Evolutionary conservation across 768 basidiomycete genomes (phyloP), one percentile per base, ranked within the genome.

Genomic region (Podaxis sp.): DNA sequence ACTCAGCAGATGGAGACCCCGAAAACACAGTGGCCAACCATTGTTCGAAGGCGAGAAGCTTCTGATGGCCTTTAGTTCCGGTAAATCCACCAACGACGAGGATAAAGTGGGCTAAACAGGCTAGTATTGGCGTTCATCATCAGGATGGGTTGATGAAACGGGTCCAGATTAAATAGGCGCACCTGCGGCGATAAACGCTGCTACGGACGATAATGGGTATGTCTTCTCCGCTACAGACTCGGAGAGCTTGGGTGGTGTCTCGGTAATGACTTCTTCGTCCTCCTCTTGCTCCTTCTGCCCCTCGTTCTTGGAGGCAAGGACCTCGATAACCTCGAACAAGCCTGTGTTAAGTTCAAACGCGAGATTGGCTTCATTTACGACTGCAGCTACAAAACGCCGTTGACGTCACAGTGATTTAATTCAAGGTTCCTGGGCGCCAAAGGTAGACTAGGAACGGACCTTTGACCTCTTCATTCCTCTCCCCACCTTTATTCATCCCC

Each of bases 401-500:
- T 9, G 58, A 55, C 47, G 37, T 59, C 51, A 47, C 47, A 40
- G 52, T 15, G 12, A 40, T 33, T 52, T 36, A 47, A 46, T 55
- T 1, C 7, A 33, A 24, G 13, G 27, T 8, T 3, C 15, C 15
- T 61, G 15, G 36, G 53, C 22, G 25, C 41, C 5, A 47, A 27
- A 11, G 7, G 41, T 7, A 24, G 13, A 15, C 40, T 2, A 15
- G 12, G 38, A 36, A 64, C 72, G 64, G 60, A 82, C 83, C 75
- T 75, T 84, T 85, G 25, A 76, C 72, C 15, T 73, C 69, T 27
- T 68, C 63, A 37, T 77, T 68, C 54, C 74, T 75, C 12, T 79
- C 79, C 13, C 78, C 83, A 19, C 80, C 84, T 53, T 71, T 73
- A 63, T 85, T 80, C 77, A 86, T 79, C 1, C 83, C 83, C 24